Evolutionary conservation across 1,284 basidiomycete genomes (phyloP), one percentile per base, ranked within the genome.

Genomic region (Irpex lacteus): DNA sequence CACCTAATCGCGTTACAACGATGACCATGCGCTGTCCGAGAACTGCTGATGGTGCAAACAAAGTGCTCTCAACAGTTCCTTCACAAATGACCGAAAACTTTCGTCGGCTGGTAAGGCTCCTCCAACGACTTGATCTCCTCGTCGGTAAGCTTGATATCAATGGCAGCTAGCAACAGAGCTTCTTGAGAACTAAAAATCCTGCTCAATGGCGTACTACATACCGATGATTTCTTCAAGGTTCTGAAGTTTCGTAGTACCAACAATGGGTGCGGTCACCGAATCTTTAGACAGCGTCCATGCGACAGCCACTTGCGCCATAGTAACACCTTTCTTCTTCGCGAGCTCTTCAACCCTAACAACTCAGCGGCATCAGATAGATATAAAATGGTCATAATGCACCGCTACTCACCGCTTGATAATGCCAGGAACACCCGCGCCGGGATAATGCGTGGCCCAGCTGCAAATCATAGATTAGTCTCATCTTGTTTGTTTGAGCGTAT

Each of bases 241-340:
- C 19, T 73, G 67, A 4, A 76, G 58, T 26, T 68, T 75, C 8
- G 75, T 76, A 1, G 74, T 72, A 4, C 78, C 78, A 5, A 78
- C 70, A 58, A 79, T 75, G 34, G 77, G 78, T 26, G 40, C 40
- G 15, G 76, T 65, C 21, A 68, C 55, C 21, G 60, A 60, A 13
- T 73, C 72, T 60, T 75, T 73, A 18, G 69, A 59, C 13, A 80
- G 60, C 11, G 67, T 67, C 81, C 81, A 82, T 5, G 79, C 80
- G 4, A 78, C 63, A 5, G 77, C 74, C 32, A 81, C 70, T 63
- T 81, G 79, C 1, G 81, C 76, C 80, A 82, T 81, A 50, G 69
- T 71, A 44, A 77, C 65, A 5, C 75, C 75, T 53, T 70, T 69
- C 68, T 77, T 75, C 65, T 76, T 74, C n/a, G 80, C 79, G 34